Base-by-base conservation (phyloP, 1,284 basidiomycete genomes). In the Ceratobasidium sp. region DNA sequence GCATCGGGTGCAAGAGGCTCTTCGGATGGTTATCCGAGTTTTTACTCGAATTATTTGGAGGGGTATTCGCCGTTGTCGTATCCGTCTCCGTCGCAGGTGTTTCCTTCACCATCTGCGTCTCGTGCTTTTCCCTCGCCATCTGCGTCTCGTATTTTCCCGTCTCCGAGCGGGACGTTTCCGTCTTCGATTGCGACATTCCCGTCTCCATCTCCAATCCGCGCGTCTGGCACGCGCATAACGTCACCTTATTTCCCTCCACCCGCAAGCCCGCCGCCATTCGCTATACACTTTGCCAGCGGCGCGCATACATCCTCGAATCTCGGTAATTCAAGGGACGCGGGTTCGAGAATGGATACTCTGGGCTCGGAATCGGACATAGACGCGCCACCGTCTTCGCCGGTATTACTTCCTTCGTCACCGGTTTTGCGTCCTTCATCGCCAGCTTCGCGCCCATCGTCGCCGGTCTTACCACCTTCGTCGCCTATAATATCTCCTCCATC, bases 241-340 rank as follows among this genome's bases (percentile, higher is more conserved):
- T 63, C 60, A 6, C 44, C 56, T 14, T 29, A 59, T 4, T 71
- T 71, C 29, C 67, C 67, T n/a, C 54, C 67, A n/a, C 67, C 67
- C 11, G 67, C 56, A 1, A 71, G 67, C 27, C 67, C 67, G 14
- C 67, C 67, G 31, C 45, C 67, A 22, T 71, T 59, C 27, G 54
- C 66, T 1, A 11, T 36, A 11, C 22, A 54, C n/a, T n/a, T 41
- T 22, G 11, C 53, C 14, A 1, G 27, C 50, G 6, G 22, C 15
- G 56, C 67, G 67, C 67, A 71, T 71, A 71, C 56, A 71, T 50
- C 27, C 50, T 63, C 60, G 8, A 19, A 47, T 27, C 11, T 11
- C 6, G 36, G 36, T 41, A 11, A 41, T 41, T 5, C 11, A 41
- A 41, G 36, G 36, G 22, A 45, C 27, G n/a, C 27, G 2, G 24